Base-by-base conservation (phyloP, 495 filamentous ascomycete species). In the Collariella sp. region DNA sequence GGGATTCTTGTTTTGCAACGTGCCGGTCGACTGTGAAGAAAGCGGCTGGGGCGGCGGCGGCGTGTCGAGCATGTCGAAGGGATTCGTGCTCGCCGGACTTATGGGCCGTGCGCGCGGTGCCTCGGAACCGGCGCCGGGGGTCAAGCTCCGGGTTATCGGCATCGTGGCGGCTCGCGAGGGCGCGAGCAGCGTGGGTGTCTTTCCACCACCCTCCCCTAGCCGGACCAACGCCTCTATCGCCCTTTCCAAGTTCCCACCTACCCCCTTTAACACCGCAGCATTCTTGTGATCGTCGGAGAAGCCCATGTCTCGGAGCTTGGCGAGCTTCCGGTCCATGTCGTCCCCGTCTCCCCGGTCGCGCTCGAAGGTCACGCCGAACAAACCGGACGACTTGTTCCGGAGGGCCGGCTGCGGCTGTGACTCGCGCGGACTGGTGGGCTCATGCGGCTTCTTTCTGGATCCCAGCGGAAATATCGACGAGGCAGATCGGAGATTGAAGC, bases 231-330 rank as follows among this genome's bases (percentile, higher is more conserved):
- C 82, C 66, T 96, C 91, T 29, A 96, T 79, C 0, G 89, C 77
- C 62, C 83, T 86, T 52, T 95, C 86, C 38, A 98, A 58, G 61
- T 94, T 90, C 2, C 94, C 93, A 53, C 83, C 77, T 7, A 90
- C 74, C 11, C 85, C 84, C 54, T 87, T 86, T 23, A 98, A 70
- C 22, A 96, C 83, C 50, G 83, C 81, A 12, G 80, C 71, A 58
- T 94, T 97, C 42, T 86, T 79, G 55, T 82, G 83, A 34, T 91
- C 85, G 64, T 98, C 89, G 31, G 67, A 76, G 62, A 98, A 98
- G 1, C 93, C 93, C 93, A 97, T 96, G 50, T 95, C 89, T 45
- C 82, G 79, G 48, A 98, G 72, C 15, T 79, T 83, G 9, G 79
- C 78, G 63, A 98, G 70, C 68, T 96, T 95, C 29, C 76, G 75